Base-by-base conservation (phyloP, 2,329 filamentous ascomycete genomes). In the Stagonosporopsis rhizophila region DNA sequence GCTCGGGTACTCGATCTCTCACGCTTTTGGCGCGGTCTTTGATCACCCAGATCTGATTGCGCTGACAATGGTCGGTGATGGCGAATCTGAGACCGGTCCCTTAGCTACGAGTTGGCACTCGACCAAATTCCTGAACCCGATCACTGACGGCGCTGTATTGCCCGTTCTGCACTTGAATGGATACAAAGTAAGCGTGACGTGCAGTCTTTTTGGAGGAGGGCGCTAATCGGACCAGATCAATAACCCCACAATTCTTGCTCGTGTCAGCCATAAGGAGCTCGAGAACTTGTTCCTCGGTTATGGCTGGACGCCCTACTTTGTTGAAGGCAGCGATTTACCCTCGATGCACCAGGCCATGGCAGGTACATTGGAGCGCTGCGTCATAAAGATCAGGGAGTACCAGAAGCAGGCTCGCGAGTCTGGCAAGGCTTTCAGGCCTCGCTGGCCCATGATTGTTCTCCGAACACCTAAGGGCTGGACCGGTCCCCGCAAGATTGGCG, bases 261-360 rank as follows among this genome's bases (percentile, higher is more conserved):
- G 90, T 62, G 88, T 93, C 69, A 85, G 85, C 39, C 89, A 92
- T 72, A 85, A 89, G 59, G 90, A 93, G 76, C 81, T 93, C 6
- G 83, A 86, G 64, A 79, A 82, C 22, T 80, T 93, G 17, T 89
- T 93, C 75, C 61, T 84, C 38, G 90, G 90, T 27, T 92, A 92
- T 67, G 90, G 90, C 62, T 93, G 88, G 87, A 85, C 87, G 44
- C 89, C 90, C 8, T 92, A 91, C 75, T 91, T 92, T 66, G 90
- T 93, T 44, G 89, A 92, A 70, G 90, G 90, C 44, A 86, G 86
- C 60, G 89, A 93, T 49, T 70, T 89, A 25, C 83, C 89, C 30
- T 84, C 83, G 41, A 92, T 93, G 89, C 89, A 92, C 70, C 89
- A 92, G 74, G 89, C 89, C 53, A 92, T 92, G 89, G 89, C 90